A percentile compares a stretch with the other conserved stretches of the same genome.
phyloP scores from a whole-genome alignment of 1,139 yeast species.

The Magnusiomyces sp. region DNA sequence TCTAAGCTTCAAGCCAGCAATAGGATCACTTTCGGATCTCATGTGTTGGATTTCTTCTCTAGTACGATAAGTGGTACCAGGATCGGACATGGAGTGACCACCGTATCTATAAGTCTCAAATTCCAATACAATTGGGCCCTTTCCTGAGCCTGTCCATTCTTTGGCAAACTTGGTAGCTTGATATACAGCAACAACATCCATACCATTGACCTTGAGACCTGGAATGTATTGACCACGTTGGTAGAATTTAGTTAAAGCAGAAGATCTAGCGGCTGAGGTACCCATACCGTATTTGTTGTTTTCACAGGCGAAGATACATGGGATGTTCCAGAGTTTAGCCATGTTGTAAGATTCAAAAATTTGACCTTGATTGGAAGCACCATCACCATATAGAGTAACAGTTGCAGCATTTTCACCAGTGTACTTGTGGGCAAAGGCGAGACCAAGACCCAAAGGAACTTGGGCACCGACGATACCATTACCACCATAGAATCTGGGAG shows the following conservation, averaged over 20 bases:
- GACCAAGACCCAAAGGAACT: slow-evolving; percentile 96
- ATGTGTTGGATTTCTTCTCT: slow-evolving; percentile 99
- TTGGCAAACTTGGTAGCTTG: slow-evolving; percentile 96
- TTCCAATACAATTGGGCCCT: slow-evolving; percentile 93
- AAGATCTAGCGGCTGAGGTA: slow-evolving; percentile 92
- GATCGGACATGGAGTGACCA: slow-evolving; percentile 99
- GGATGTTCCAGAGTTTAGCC: slow-evolving; percentile 98
- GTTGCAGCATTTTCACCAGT: slow-evolving; percentile 66
- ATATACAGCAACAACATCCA: slow-evolving; percentile 93
- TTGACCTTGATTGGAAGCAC: slow-evolving; percentile 99
- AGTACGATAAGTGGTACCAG: slow-evolving; percentile 99
- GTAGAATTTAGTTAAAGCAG: slow-evolving; percentile 93
- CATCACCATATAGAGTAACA: slow-evolving; percentile 92
- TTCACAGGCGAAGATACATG: slow-evolving; percentile 92
- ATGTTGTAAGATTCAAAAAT: slow-evolving; percentile 95
- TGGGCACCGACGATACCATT: slow-evolving; percentile 99
- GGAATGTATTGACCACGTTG: slow-evolving; percentile 99
- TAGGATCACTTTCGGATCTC: slow-evolving; percentile 97
- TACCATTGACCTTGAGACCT: slow-evolving; percentile 96
- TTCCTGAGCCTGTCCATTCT: slow-evolving; percentile 89
- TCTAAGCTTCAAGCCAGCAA: slow-evolving; percentile 87
- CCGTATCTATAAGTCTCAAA: slow-evolving; percentile 98
- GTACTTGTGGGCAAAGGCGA: slow-evolving; percentile 96
- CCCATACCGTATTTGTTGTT: slow-evolving; percentile 99
- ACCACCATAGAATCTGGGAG: slow-evolving; percentile 94